These are phyloP conservation scores for Chlamydomonas urium DNA, from an alignment of 139 green algal genomes.

Conservation along the genomic window DNA sequence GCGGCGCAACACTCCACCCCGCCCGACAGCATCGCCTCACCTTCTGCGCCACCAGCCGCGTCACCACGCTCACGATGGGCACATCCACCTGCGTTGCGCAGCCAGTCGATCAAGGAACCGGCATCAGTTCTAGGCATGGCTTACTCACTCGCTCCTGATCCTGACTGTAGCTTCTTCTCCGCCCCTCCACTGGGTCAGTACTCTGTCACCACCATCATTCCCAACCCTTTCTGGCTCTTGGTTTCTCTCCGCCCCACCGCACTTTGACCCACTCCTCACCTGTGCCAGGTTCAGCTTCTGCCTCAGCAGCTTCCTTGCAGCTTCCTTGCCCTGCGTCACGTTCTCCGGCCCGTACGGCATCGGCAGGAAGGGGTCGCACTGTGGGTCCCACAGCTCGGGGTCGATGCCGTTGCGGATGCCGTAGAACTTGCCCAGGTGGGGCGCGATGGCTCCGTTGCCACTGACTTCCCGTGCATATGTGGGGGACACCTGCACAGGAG, in stretches of 20 bases:
- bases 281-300: conserved; percentile 51
- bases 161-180: too few species aligned
- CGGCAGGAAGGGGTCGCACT: conserved; percentile 70
- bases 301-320: conserved; percentile 59
- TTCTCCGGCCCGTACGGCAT: conserved; percentile 26
- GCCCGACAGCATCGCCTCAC: conserved; percentile 11
- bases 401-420: conserved; percentile 96
- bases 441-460: conserved; percentile 65
- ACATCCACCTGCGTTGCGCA: conserved; percentile 69
- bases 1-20: too few species aligned
- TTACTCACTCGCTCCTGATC: too few species aligned
- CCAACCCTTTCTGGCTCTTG: too few species aligned
- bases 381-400: conserved; percentile 93
- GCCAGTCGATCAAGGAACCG: too few species aligned
- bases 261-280: too few species aligned
- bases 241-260: too few species aligned
- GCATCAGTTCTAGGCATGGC: too few species aligned
- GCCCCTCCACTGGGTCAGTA: too few species aligned
- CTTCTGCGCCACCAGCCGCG: conserved; percentile 87
- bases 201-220: too few species aligned
- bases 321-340: conserved; percentile 52
- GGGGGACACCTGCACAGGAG: too few species aligned
- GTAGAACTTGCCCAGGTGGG: conserved; percentile 78
- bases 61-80: conserved; percentile 73
- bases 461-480: conserved; percentile 86